Percentiles rank a stretch among this genome's conserved stretches.
phyloP scores from a whole-genome alignment of 1,284 basidiomycete genomes.

The Puccinia horiana region DNA sequence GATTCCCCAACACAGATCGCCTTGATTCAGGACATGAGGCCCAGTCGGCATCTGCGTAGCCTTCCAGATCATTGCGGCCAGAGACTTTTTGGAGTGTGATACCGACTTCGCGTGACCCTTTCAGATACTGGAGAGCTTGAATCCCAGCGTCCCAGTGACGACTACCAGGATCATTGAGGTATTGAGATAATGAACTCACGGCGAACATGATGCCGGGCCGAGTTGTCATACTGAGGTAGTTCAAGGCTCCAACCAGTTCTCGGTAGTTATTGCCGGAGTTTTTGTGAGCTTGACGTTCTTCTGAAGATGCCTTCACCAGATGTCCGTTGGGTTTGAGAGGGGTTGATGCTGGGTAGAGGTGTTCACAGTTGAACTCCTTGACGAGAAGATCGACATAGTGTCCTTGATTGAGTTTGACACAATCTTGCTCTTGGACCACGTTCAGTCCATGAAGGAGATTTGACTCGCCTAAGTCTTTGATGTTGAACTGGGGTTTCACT shows the following conservation, averaged over 20 bases:
- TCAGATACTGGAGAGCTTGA: background rate
- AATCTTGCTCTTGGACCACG: background rate
- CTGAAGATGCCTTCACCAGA: background rate
- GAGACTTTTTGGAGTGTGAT: constrained; percentile 51
- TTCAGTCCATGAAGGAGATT: background rate
- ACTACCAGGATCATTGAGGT: background rate
- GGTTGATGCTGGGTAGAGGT: background rate
- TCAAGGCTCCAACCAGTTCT: background rate
- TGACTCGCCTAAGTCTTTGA: background rate
- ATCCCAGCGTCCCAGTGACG: background rate
- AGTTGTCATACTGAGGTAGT: background rate
- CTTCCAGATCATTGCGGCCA: constrained; percentile 53
- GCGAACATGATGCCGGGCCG: background rate
- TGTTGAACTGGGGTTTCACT: background rate
- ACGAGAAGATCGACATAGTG: background rate
- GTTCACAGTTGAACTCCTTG: background rate
- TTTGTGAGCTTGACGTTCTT: background rate
- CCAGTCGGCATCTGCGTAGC: constrained; percentile 62
- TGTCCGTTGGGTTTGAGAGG: background rate
- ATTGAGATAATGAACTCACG: background rate
- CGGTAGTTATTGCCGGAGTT: background rate
- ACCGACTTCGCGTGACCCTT: constrained; percentile 56
- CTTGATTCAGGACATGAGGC: constrained; percentile 57
- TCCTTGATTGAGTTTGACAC: background rate
- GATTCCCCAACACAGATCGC: no score